Base-by-base conservation (phyloP, 495 filamentous ascomycete genomes). In the Podospora anserina region DNA sequence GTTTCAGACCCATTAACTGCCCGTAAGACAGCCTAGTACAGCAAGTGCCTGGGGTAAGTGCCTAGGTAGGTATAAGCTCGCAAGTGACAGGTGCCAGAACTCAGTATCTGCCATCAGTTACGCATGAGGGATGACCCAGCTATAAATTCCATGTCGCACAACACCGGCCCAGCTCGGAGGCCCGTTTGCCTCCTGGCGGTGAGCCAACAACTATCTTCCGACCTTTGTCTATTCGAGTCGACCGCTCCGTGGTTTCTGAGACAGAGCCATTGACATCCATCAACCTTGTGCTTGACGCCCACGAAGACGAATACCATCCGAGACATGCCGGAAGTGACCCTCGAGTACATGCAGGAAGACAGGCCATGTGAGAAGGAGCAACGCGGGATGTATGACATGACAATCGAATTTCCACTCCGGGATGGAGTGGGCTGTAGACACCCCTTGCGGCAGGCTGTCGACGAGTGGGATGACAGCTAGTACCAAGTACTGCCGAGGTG, bases 281-380 rank as follows among this genome's bases (percentile, higher is more conserved):
- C 39, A 49, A 49, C 39, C 39, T 49, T 11, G 39, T 49, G 5
- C 39, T 49, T 5, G 13, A 49, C 15, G 13, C 39, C 15, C 39
- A 13, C 13, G 39, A 49, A 49, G 13, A 49, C 39, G 39, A 49
- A 49, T 49, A 49, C 18, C 20, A 66, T 66, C 68, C 68, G 68
- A 69, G 57, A 69, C 68, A 66, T 26, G 7, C 68, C 68, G 68
- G 68, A 69, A 66, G 68, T 69, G 44, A 66, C 63, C 67, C 16
- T 63, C 9, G 15, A 16, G 39, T 66, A 15, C 19, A 30, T 19
- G 59, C 28, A 63, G 9, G 39, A 18, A 19, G 13, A 11, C n/a
- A 20, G 18, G 58, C 3, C 58, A 66, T 69, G 59, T 63, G 68
- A 65, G 39, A 61, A 30, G 19, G 1, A 44, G 55, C 44, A 19